These are phyloP conservation scores for Chrysoporthe deuterocubensis DNA, from an alignment of 2,329 filamentous ascomycete species.

Conservation along the genomic window DNA sequence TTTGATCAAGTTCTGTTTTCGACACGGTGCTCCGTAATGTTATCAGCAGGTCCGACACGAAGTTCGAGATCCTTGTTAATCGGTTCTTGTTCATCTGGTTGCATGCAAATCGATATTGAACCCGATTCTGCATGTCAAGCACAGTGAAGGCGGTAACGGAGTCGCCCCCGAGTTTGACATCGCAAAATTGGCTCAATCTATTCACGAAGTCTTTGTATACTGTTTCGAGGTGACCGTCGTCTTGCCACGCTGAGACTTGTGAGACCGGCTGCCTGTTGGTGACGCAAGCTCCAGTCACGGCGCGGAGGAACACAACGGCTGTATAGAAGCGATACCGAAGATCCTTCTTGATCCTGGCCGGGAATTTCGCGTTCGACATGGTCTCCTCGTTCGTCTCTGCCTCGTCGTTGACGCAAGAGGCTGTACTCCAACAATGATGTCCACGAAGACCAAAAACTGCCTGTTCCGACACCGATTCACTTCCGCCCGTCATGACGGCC, in stretches of 20 bases:
- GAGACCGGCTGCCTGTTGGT: constrained; percentile 11
- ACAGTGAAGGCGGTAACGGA: constrained; percentile 25
- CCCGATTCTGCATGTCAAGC: constrained; percentile 8
- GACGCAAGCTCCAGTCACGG: background rate
- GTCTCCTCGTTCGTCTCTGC: background rate
- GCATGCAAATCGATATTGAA: constrained; percentile 24
- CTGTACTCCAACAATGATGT: background rate
- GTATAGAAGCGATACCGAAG: constrained; percentile 13
- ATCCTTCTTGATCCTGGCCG: background rate
- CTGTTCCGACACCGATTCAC: background rate
- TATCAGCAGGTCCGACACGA: constrained; percentile 14
- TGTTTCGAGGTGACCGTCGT: background rate
- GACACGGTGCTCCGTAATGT: background rate
- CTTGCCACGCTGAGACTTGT: background rate
- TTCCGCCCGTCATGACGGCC: background rate
- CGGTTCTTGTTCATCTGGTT: constrained; percentile 11
- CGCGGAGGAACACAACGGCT: constrained; percentile 10
- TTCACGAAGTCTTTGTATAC: constrained; percentile 23
- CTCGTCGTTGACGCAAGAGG: background rate
- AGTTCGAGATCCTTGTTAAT: background rate
- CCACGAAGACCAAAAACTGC: background rate
- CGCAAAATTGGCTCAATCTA: constrained; percentile 27
- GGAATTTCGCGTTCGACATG: background rate
- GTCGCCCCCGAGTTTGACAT: constrained; percentile 15
- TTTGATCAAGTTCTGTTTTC: background rate